Evolutionary conservation across 257 asterid species (phyloP), one percentile per base, ranked within the genome.

Genomic region (Apocynum venetum): DNA sequence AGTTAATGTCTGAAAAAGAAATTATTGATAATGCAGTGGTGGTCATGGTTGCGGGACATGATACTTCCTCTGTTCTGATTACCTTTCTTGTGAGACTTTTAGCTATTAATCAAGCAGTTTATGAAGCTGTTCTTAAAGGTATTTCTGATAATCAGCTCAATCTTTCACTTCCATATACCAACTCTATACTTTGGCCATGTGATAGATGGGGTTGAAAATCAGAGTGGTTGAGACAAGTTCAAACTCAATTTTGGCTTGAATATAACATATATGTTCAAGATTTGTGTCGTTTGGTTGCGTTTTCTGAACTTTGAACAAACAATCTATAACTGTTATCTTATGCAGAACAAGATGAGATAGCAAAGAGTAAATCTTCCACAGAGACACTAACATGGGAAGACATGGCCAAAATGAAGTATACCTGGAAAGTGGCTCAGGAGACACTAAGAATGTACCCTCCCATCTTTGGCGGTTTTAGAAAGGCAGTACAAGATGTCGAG

Each of bases 351-450:
- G 93, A 90, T 55, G 93, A 83, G 84, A 87, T 89, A 14, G 85
- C 84, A 53, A 80, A 79, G 68, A 71, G 82, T 78, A 87, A 81
- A 78, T 44, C 87, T 14, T 14, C 80, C 1, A 87, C 83, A 71
- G 88, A 83, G 56, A 31, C 25, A 17, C 77, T 90, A 77, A 88
- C 91, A 69, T 89, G 97, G 97, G 90, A 89, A 79, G 93, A 90
- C 86, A 88, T 92, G 40, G 82, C 81, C 36, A 92, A 88, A 82
- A 92, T 90, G 95, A 88, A 88, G 84, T 86, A 84, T 78, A 90
- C 90, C 3, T 89, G 97, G 97, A 88, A 90, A 83, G 95, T 89
- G 77, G 93, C 90, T 1, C 80, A 88, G 89, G 97, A 92, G 83
- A 89, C 87, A 4, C 86, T 90, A 40, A 88, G 95, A 80, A 20